These are phyloP conservation scores for Oryza nivara DNA, from an alignment of 176 grass and related monocot species.

Conservation along the genomic window DNA sequence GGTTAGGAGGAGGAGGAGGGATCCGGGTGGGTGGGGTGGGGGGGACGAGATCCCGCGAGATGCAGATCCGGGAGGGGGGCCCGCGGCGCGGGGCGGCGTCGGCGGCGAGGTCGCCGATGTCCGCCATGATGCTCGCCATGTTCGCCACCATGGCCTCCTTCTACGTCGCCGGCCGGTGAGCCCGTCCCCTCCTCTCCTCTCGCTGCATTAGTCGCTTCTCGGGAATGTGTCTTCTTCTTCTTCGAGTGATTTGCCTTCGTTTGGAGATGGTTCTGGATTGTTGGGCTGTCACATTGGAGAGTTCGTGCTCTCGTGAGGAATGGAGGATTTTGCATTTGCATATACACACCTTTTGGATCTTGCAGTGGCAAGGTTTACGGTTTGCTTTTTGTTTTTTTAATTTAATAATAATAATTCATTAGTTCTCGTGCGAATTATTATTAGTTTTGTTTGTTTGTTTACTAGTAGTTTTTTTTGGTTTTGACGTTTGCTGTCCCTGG, in stretches of 20 bases:
- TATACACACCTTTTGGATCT: not conserved
- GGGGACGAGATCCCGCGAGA: conserved; percentile 37
- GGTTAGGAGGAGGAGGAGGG: not conserved
- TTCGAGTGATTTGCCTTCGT: not conserved
- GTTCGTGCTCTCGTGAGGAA: not conserved
- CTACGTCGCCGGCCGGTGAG: conserved; percentile 92
- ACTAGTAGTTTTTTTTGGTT: not conserved
- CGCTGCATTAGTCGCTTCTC: conserved; percentile 10
- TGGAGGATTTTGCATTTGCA: not conserved
- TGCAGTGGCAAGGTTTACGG: not conserved
- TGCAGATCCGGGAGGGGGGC: conserved; percentile 87
- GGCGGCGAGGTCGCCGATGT: conserved; percentile 58
- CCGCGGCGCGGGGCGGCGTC: conserved; percentile 45
- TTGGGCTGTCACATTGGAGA: not conserved
- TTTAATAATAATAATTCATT: not conserved
- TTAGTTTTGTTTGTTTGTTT: conserved; percentile 41
- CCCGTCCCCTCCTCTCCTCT: not conserved
- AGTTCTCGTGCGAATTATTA: not conserved
- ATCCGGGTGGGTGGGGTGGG: not conserved
- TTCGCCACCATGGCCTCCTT: conserved; percentile 94
- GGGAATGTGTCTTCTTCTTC: conserved; percentile 21
- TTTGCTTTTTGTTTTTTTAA: not conserved
- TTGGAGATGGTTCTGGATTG: conserved; percentile 21
- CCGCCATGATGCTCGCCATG: conserved; percentile 87
- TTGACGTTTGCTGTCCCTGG: conserved; percentile 30